Base-by-base conservation (phyloP, 1,284 basidiomycete species). In the Moniliella sp. region DNA sequence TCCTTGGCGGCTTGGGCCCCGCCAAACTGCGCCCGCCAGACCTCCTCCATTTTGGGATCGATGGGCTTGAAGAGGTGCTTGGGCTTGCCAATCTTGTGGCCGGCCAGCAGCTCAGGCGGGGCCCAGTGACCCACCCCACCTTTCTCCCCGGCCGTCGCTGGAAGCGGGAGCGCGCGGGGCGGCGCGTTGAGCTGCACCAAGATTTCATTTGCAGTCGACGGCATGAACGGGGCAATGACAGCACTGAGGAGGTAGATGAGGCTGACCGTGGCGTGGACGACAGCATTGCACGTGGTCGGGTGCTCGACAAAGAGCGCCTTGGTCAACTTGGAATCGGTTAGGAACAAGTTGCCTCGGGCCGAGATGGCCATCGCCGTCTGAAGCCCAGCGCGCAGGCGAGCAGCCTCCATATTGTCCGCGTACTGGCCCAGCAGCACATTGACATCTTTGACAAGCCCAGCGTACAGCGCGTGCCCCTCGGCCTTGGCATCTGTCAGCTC, bases 151-250 rank as follows among this genome's bases (percentile, higher is more conserved):
- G n/a, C n/a, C 23, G 27, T 32, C 31, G 38, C 37, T 23, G 16
- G 39, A 16, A 46, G 46, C 14, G 49, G 45, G 5, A 53, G 54
- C 7, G 70, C 66, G 30, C 86, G 73, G 2, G 76, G 69, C 2
- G 84, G 84, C 0, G 84, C 86, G 59, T 91, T 82, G 44, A 97
- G 71, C 60, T 97, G 91, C 18, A 64, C 61, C 39, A 91, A 69
- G 40, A 99, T 86, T 5, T 74, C 68, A 13, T 74, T 72, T 15
- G 77, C 73, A 0, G 81, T 88, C 15, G 74, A 69, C 23, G 91
- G 91, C 86, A 99, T 94, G 73, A 84, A 99, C 0, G 91, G 88
- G 58, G 86, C 78, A 44, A 83, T 64, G 43, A 91, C 66, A 18
- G 75, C 75, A 8, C 80, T 78, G 36, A 99, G 70, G 17, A 76